Percentiles rank a stretch among this genome's conserved stretches.
Conservation (phyloP, 352 stramenopile genomes). For the Pythium scleroteichum region DNA sequence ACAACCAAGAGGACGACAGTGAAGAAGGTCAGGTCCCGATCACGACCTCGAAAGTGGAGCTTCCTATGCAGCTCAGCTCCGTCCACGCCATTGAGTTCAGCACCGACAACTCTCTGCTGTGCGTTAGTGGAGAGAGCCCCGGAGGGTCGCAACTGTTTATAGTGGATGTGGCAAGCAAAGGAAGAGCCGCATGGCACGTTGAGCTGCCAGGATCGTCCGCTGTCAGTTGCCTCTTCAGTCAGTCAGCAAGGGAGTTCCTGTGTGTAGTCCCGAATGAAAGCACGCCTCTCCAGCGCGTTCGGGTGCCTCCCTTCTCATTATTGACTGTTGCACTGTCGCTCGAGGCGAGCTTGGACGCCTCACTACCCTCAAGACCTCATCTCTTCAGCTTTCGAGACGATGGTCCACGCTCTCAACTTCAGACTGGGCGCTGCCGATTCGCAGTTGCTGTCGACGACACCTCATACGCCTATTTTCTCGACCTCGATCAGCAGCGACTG, state of each 20-base stretch:
- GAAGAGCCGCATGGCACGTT: slow-evolving; percentile 10
- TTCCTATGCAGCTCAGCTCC: neutral
- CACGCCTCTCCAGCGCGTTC: slow-evolving; percentile 5
- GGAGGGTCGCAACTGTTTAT: slow-evolving; percentile 6
- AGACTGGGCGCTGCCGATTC: slow-evolving; percentile 12
- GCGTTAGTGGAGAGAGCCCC: slow-evolving; percentile 7
- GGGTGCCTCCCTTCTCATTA: slow-evolving; percentile 13
- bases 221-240: slow-evolving; percentile 11
- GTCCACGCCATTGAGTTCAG: slow-evolving; percentile 19
- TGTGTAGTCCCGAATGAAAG: neutral
- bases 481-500: slow-evolving; percentile 19
- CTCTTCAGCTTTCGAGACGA: slow-evolving; percentile 21
- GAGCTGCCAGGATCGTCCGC: neutral
- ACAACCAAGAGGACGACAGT: slow-evolving; percentile 14
- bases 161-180: slow-evolving; percentile 11
- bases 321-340: slow-evolving; percentile 14
- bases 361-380: neutral
- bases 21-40: neutral
- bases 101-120: slow-evolving; percentile 14
- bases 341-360: neutral
- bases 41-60: neutral
- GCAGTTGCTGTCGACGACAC: slow-evolving; percentile 19
- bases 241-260: slow-evolving; percentile 22
- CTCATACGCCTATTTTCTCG: slow-evolving; percentile 22
- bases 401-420: neutral